These are phyloP conservation scores for Claviceps cyperi DNA, from an alignment of 2,329 filamentous ascomycete genomes.

Conservation along the genomic window DNA sequence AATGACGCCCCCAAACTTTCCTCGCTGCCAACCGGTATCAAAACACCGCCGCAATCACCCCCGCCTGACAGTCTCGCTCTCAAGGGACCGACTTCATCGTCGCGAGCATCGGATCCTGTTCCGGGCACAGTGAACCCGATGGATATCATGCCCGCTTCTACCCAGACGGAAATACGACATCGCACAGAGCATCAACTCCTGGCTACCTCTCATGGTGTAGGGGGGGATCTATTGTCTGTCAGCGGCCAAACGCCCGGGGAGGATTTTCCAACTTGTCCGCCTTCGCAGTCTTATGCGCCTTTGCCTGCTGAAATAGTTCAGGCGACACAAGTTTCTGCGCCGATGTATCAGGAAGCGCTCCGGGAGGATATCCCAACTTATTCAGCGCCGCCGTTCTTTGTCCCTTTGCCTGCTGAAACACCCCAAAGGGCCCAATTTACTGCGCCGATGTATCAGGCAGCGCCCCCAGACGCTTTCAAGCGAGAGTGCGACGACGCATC, in stretches of 20 bases:
- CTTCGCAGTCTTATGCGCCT: slow-evolving; percentile 10
- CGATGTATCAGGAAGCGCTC: slow-evolving; percentile 8
- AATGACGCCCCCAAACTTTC: slow-evolving; percentile 1
- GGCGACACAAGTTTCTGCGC: slow-evolving; percentile 15
- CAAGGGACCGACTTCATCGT: slow-evolving; percentile 11
- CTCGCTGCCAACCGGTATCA: background rate
- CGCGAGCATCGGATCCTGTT: slow-evolving; percentile 20
- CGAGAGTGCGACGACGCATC: slow-evolving; percentile 10
- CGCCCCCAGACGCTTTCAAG: slow-evolving; percentile 3
- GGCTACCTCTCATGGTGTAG: slow-evolving; percentile 14
- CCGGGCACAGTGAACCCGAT: slow-evolving; percentile 38
- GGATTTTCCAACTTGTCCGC: slow-evolving; percentile 5
- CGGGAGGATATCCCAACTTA: slow-evolving; percentile 3
- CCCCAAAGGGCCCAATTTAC: slow-evolving; percentile 15
- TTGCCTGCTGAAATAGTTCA: slow-evolving; percentile 9
- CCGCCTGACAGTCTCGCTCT: slow-evolving; percentile 3
- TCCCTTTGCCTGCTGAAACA: slow-evolving; percentile 5
- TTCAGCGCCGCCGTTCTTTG: slow-evolving; percentile 11
- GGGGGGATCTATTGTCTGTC: slow-evolving; percentile 6
- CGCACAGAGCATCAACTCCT: slow-evolving; percentile 22
- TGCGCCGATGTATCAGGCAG: slow-evolving; percentile 11
- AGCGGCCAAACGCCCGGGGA: slow-evolving; percentile 1
- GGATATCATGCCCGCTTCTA: slow-evolving; percentile 34
- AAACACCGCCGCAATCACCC: slow-evolving; percentile 2
- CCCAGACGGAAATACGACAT: slow-evolving; percentile 23